Evolutionary conservation across 176 grass and related monocot species (phyloP), one percentile per base, ranked within the genome.

Genomic region (Rhynchospora breviuscula): DNA sequence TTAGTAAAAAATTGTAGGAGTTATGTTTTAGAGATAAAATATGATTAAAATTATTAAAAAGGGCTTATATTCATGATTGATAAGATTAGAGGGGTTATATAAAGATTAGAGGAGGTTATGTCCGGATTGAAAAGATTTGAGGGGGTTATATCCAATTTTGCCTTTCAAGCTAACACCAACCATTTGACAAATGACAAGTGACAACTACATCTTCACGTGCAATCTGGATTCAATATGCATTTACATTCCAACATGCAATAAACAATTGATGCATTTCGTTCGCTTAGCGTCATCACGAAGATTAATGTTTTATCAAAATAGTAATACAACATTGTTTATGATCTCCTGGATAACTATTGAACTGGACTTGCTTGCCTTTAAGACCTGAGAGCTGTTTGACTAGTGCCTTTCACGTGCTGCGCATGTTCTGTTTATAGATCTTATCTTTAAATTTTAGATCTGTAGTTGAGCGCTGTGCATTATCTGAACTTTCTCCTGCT

Each of bases 181-280:
- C 73, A 78, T 31, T 31, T 29, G 26, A 29, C 26, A 29, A 29
- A 1, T 29, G 1, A 29, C 26, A 29, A 29, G 26, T 29, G 25
- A 57, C 51, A 78, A n/a, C 51, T 22, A 31, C 49, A 78, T 78
- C 23, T 78, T 78, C 73, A 78, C 23, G 73, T 57, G 73, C 73
- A 78, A 40, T 78, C 26, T 33, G 7, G 14, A 57, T 78, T 53
- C 26, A 29, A 56, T 78, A 33, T 54, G 51, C 73, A 57, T 29
- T 33, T 57, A 18, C 51, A 57, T 35, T 33, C 73, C 73, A 13
- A 78, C 51, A 56, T 77, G 49, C 73, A 77, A 77, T 56, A 76
- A 25, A 77, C 49, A 15, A 25, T 40, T 52, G 46, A 75, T 45
- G 70, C 70, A 75, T 25, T 75, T 25, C 17, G 64, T 52, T 44